Percentiles rank a stretch among this genome's conserved stretches.
phyloP scores from a whole-genome alignment of 371 early-diverging fungal species.

The Actinomortierella wolfii region DNA sequence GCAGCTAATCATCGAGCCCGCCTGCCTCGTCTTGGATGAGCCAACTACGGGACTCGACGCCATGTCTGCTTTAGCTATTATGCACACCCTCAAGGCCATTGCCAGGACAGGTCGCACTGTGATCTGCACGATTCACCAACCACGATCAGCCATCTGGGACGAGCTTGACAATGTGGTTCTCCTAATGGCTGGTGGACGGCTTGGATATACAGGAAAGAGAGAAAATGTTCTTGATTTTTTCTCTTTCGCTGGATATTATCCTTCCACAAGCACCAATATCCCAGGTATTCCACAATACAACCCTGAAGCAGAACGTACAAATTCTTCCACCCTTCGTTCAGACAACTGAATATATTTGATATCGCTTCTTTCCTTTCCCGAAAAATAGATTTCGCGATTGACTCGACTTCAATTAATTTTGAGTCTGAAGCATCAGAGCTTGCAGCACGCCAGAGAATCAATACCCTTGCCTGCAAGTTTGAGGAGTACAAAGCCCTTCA shows the following conservation, averaged over 20 bases:
- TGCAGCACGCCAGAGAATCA: no score
- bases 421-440: no score
- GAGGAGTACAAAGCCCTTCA: no score
- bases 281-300: conserved; percentile 8
- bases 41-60: conserved; percentile 66
- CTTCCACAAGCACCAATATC: conserved; percentile 6
- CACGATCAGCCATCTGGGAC: conserved; percentile 45
- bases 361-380: no score
- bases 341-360: no score
- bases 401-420: no score
- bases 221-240: conserved; percentile 11
- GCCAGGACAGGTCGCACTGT: conserved; percentile 41
- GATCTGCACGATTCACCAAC: conserved; percentile 42
- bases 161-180: conserved; percentile 43
- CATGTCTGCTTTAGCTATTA: conserved; percentile 24
- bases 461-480: no score
- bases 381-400: no score
- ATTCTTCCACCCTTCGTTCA: no score
- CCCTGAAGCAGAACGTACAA: no score
- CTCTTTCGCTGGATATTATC: conserved; percentile 10
- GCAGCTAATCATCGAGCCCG: conserved; percentile 66
- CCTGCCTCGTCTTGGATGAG: conserved; percentile 52
- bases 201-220: conserved; percentile 30
- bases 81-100: conserved; percentile 35
- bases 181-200: conserved; percentile 33